Evolutionary conservation across 345 rosid genomes (phyloP), one percentile per base, ranked within the genome.

Genomic region (Rhodomyrtus tomentosa): DNA sequence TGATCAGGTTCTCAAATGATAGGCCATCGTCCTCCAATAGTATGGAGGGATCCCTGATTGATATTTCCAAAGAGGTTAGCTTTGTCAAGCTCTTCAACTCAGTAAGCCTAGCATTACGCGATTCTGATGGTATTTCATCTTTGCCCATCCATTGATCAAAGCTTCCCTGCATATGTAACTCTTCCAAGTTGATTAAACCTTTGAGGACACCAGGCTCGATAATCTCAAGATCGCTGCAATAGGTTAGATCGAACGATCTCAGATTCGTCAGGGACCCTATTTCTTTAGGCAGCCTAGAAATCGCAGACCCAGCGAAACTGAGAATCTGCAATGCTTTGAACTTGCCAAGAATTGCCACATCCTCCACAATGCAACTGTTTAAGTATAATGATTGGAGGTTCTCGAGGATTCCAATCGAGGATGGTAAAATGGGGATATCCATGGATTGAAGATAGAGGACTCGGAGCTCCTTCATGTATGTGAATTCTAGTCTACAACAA

Each of bases 151-250:
- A 68, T 27, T 0, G 1, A 62, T 18, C 18, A 50, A 83, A 68
- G 50, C 18, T 14, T 10, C 2, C 1, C 1, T 2, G 10, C 50
- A 83, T 22, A 22, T 16, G 10, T 10, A 83, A 79, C 6, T 83
- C 85, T 62, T 83, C 85, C 27, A 83, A 54, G 13, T 50, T 49
- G 14, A 3, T 2, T 9, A 83, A 32, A 4, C 81, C 3, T n/a
- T 59, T 11, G 2, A 83, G 10, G 50, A 15, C 76, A 10, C 55
- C 55, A 0, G 32, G 32, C 15, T 32, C 81, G 1, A 83, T 83
- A n/a, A 2, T 24, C 4, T 5, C 0, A 14, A 83, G 55, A 0
- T 0, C 0, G 0, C 9, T 0, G 49, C 81, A 83, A 0, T 7
- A 0, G 29, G 29, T 68, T 18, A 49, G 73, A 51, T 83, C 42